These are phyloP conservation scores for Cercophora scortea DNA, from an alignment of 495 filamentous ascomycete species.

Conservation along the genomic window DNA sequence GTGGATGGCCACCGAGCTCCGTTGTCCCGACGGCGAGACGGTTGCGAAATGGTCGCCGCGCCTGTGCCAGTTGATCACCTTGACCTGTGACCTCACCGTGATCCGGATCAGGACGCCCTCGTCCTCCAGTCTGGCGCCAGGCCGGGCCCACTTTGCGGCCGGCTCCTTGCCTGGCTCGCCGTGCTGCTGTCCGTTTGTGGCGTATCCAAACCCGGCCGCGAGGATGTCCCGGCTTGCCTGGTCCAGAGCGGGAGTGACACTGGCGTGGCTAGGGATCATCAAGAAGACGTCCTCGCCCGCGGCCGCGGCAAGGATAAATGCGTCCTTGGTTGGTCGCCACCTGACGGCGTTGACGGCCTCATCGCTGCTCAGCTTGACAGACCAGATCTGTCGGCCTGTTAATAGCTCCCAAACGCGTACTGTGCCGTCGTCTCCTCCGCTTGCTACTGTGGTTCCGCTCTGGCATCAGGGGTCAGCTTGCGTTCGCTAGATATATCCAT, in stretches of 20 bases:
- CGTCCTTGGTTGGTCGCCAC: conserved; percentile 82
- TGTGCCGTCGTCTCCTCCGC: conserved; percentile 89
- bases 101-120: conserved; percentile 69
- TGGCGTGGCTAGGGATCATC: conserved; percentile 51
- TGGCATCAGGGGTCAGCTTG: conserved; percentile 41
- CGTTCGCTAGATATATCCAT: conserved; percentile 10
- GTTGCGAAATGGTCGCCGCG: conserved; percentile 92
- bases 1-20: conserved; percentile 88
- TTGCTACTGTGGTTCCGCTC: conserved; percentile 45
- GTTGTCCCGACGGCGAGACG: conserved; percentile 70
- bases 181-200: conserved; percentile 57
- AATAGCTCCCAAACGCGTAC: conserved; percentile 85
- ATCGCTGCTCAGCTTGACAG: conserved; percentile 64
- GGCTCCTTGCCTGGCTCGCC: conserved; percentile 61
- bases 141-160: conserved; percentile 75
- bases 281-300: conserved; percentile 80
- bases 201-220: conserved; percentile 85
- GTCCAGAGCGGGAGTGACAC: conserved; percentile 43
- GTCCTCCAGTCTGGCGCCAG: conserved; percentile 62
- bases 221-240: conserved; percentile 65
- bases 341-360: conserved; percentile 81
- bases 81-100: conserved; percentile 73
- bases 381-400: conserved; percentile 85
- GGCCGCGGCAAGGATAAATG: conserved; percentile 72
- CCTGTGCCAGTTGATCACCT: conserved; percentile 91